Percentiles rank a stretch among this genome's conserved stretches.
phyloP scores from a whole-genome alignment of 2,329 filamentous ascomycete genomes.

The Fusarium staphyleae region DNA sequence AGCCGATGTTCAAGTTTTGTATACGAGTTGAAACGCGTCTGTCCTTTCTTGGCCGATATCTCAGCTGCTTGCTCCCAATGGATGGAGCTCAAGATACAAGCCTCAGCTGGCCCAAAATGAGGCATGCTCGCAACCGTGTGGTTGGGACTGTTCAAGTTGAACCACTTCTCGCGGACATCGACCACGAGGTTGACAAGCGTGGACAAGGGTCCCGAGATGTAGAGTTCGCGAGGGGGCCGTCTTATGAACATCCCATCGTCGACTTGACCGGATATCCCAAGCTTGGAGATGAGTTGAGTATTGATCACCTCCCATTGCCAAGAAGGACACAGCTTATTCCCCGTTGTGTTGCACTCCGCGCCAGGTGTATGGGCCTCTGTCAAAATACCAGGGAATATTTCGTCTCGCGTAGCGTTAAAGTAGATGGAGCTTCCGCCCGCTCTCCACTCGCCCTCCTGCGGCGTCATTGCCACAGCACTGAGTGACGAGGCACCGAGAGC shows the following conservation, averaged over 20 bases:
- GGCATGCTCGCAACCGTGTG: slow-evolving; percentile 32
- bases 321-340: slow-evolving; percentile 28
- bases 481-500: slow-evolving; percentile 31
- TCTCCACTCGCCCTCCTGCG: slow-evolving; percentile 30
- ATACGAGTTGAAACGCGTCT: slow-evolving; percentile 24
- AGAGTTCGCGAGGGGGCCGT: slow-evolving; percentile 22
- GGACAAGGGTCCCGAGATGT: slow-evolving; percentile 15
- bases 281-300: slow-evolving; percentile 26
- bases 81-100: slow-evolving; percentile 26
- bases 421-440: slow-evolving; percentile 31
- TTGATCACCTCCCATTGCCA: slow-evolving; percentile 36
- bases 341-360: slow-evolving; percentile 9
- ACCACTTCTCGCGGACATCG: slow-evolving; percentile 25
- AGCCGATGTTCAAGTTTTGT: slow-evolving; percentile 26
- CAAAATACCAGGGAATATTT: slow-evolving; percentile 16
- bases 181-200: slow-evolving; percentile 19
- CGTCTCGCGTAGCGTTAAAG: slow-evolving; percentile 22
- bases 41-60: slow-evolving; percentile 13
- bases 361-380: slow-evolving; percentile 19
- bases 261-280: slow-evolving; percentile 20
- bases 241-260: slow-evolving; percentile 20
- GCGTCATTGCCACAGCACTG: slow-evolving; percentile 36
- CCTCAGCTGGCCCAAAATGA: slow-evolving; percentile 26
- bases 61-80: slow-evolving; percentile 31
- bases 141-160: slow-evolving; percentile 28